phyloP scores from a whole-genome alignment of 257 asterid genomes.

The Plantago elongata region DNA sequence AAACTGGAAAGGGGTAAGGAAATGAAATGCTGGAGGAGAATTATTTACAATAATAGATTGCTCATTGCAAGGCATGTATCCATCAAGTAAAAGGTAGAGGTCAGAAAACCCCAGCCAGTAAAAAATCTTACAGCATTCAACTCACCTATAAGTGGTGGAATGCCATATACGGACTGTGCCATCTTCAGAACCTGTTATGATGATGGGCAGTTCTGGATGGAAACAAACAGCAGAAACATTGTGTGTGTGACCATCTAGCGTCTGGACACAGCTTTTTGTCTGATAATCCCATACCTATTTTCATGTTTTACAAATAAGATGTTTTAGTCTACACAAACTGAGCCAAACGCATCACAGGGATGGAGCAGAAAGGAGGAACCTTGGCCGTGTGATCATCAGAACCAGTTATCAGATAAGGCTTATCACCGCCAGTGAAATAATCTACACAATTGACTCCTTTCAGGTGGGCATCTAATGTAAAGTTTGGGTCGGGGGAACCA shows the following conservation, averaged over 20 bases:
- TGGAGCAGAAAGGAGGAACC: constrained; percentile 42
- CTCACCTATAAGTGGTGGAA: constrained; percentile 87
- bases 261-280: constrained; percentile 95
- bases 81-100: not conserved
- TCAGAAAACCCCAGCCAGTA: not conserved
- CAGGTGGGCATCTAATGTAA: constrained; percentile 91
- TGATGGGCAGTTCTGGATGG: constrained; percentile 98
- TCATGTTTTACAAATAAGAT: constrained; percentile 13
- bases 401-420: constrained; percentile 89
- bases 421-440: constrained; percentile 98
- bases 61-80: not conserved
- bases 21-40: not conserved
- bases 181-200: constrained; percentile 98
- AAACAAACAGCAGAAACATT: constrained; percentile 98
- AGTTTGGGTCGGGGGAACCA: constrained; percentile 98
- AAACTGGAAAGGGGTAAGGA: not conserved
- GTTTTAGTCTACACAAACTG: constrained; percentile 4
- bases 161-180: constrained; percentile 99
- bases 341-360: constrained; percentile 14
- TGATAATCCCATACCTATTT: constrained; percentile 98
- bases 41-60: not conserved
- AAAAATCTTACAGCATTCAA: constrained; percentile 14
- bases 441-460: constrained; percentile 99
- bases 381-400: constrained; percentile 99
- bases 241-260: constrained; percentile 97